Evolutionary conservation across 2,329 filamentous ascomycete species (phyloP), one percentile per base, ranked within the genome.

Genomic region (Xylaria sp.): DNA sequence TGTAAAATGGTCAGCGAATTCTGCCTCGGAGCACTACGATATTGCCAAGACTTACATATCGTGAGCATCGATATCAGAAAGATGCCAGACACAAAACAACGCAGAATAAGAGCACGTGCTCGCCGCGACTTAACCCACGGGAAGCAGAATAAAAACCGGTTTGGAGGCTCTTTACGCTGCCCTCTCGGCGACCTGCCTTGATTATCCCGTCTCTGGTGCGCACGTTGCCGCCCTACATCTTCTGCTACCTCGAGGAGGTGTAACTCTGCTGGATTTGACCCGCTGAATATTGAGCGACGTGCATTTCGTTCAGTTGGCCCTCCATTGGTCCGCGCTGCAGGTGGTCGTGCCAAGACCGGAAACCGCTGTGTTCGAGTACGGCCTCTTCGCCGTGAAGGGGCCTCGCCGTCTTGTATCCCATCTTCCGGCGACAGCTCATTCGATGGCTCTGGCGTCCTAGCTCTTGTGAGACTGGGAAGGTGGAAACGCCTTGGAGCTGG

Each of bases 81-180:
- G 6, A 87, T 70, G 0, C 90, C 91, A 6, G 92, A 92, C 7
- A 92, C 85, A 28, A 91, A 84, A 76, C 88, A 90, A 39, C 85
- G 85, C 65, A 91, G 75, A 48, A 90, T 84, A 72, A 89, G 87
- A 46, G 82, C 79, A 46, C 88, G 85, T 68, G 88, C 82, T 61
- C 82, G 83, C 57, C 80, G 80, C 51, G 88, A 89, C 75, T 84
- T 84, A 61, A 90, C 78, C 80, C 85, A 85, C 3, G 88, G 86
- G 65, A 88, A 83, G 75, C 87, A 89, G 65, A 85, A 84, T 3
- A 89, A 72, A 67, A 88, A 88, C 15, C 78, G 79, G 58, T 81
- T 84, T 2, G 81, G 80, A 34, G 75, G 75, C 41, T 74, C 71
- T 63, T 66, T 66, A 18, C 66, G 59, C 6, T 64, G 68, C 66